Conservation (phyloP, 805 yeast genomes). For the Candida morakotiae region DNA sequence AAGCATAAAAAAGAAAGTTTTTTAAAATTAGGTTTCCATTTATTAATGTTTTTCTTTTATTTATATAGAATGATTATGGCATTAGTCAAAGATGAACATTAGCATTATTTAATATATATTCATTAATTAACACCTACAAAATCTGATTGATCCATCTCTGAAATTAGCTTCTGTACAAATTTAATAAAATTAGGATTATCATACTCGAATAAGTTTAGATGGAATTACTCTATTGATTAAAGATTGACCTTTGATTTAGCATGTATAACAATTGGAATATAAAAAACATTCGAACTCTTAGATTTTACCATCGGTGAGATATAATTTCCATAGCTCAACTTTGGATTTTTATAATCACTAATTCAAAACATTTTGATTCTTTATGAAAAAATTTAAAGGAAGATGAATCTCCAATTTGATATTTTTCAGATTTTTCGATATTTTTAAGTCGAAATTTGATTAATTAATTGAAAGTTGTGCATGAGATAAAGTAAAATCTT, state of each 20-base stretch:
- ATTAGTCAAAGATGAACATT: conserved; percentile 57
- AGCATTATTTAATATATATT: not conserved
- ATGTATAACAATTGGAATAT: too few relatives aligned
- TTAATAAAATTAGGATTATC: too few relatives aligned
- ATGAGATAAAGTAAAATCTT: conserved; percentile 20
- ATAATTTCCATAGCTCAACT: too few relatives aligned
- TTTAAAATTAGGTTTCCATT: conserved; percentile 84
- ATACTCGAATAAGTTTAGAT: too few relatives aligned
- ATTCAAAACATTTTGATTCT: conserved; percentile 26
- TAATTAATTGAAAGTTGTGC: conserved; percentile 13
- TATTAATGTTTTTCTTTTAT: conserved; percentile 91
- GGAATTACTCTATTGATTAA: too few relatives aligned
- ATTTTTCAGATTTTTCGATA: conserved; percentile 6
- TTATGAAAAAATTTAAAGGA: conserved; percentile 24
- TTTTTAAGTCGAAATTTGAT: conserved; percentile 15
- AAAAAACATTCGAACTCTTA: too few relatives aligned
- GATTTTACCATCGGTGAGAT: too few relatives aligned
- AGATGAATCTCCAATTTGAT: conserved; percentile 19
- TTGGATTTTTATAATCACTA: too few relatives aligned
- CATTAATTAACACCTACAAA: too few relatives aligned
- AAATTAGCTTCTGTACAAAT: too few relatives aligned
- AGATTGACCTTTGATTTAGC: too few relatives aligned
- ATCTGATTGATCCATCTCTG: too few relatives aligned
- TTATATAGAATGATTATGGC: conserved; percentile 95
- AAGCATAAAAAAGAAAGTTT: conserved; percentile 92